These are phyloP conservation scores for Spongispora temasekensis DNA, from an alignment of 1,284 basidiomycete species.

Conservation along the genomic window DNA sequence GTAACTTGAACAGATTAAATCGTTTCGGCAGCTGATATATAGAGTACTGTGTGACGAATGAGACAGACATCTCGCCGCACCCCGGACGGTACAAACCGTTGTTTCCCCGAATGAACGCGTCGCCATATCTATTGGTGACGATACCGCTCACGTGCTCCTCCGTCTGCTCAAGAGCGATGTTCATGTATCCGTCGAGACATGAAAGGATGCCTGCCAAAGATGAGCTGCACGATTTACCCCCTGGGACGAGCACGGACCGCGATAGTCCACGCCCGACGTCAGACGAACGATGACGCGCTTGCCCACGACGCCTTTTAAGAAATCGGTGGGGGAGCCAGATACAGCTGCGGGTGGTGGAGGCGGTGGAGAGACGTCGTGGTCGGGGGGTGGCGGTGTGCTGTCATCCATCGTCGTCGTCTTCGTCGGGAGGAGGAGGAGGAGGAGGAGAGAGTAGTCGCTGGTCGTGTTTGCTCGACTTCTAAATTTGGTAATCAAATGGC, in stretches of 20 bases:
- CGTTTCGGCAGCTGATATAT: slow-evolving; percentile 47
- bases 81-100: slow-evolving; percentile 70
- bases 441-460: too few species aligned
- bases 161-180: slow-evolving; percentile 96
- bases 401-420: slow-evolving; percentile 27
- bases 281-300: slow-evolving; percentile 93
- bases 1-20: slow-evolving; percentile 24
- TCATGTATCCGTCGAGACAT: slow-evolving; percentile 98
- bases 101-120: slow-evolving; percentile 95
- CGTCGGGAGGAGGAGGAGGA: too few species aligned
- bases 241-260: slow-evolving; percentile 51
- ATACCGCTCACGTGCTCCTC: slow-evolving; percentile 91
- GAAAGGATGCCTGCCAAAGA: slow-evolving; percentile 79
- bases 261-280: slow-evolving; percentile 96
- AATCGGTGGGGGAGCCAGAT: slow-evolving; percentile 84
- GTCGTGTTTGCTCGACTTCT: slow-evolving; percentile 18
- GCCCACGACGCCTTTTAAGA: slow-evolving; percentile 92
- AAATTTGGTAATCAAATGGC: slow-evolving; percentile 14
- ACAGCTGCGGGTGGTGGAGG: slow-evolving; percentile 47
- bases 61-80: neutral
- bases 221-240: slow-evolving; percentile 1
- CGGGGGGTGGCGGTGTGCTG: slow-evolving; percentile 32
- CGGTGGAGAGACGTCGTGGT: slow-evolving; percentile 40
- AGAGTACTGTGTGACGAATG: slow-evolving; percentile 37
- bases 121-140: slow-evolving; percentile 88